Percentiles rank a stretch among this genome's conserved stretches.
Conservation (phyloP, 2,329 filamentous ascomycete genomes). For the Magnaporthiopsis rhizophila region DNA sequence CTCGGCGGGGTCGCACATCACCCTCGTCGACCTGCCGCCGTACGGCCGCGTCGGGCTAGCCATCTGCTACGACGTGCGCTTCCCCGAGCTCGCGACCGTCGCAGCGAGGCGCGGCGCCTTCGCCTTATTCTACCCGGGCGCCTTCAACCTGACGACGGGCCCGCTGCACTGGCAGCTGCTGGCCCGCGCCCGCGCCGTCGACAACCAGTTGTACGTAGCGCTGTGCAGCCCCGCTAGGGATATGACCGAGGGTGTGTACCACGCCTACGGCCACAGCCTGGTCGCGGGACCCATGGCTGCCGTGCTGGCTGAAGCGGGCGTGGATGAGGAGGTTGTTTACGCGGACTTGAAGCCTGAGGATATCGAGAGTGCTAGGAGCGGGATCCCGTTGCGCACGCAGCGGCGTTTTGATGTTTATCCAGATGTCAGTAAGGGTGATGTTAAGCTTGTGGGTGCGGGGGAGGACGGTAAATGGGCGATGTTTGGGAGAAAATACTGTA, state of each 20-base stretch:
- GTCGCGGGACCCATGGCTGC: slow-evolving; percentile 80
- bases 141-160: slow-evolving; percentile 92
- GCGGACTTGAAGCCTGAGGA: slow-evolving; percentile 60
- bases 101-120: slow-evolving; percentile 84
- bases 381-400: slow-evolving; percentile 78
- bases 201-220: slow-evolving; percentile 91
- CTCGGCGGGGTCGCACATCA: slow-evolving; percentile 75
- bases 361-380: slow-evolving; percentile 69
- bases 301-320: slow-evolving; percentile 71
- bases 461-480: no score
- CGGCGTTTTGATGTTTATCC: slow-evolving; percentile 92
- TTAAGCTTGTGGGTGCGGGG: slow-evolving; percentile 24
- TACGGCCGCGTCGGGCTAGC: slow-evolving; percentile 83
- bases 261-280: slow-evolving; percentile 88
- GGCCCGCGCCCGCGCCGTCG: slow-evolving; percentile 74
- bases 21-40: slow-evolving; percentile 76
- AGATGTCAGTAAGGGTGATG: slow-evolving; percentile 64
- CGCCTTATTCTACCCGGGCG: slow-evolving; percentile 85
- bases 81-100: slow-evolving; percentile 86
- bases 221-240: slow-evolving; percentile 88
- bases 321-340: slow-evolving; percentile 67
- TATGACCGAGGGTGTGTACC: slow-evolving; percentile 60
- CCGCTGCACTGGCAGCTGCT: slow-evolving; percentile 84
- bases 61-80: slow-evolving; percentile 97
- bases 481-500: no score